A percentile compares a stretch with the other conserved stretches of the same genome.
phyloP scores from a whole-genome alignment of 371 early-diverging fungal species.

The Mucor circinelloides region DNA sequence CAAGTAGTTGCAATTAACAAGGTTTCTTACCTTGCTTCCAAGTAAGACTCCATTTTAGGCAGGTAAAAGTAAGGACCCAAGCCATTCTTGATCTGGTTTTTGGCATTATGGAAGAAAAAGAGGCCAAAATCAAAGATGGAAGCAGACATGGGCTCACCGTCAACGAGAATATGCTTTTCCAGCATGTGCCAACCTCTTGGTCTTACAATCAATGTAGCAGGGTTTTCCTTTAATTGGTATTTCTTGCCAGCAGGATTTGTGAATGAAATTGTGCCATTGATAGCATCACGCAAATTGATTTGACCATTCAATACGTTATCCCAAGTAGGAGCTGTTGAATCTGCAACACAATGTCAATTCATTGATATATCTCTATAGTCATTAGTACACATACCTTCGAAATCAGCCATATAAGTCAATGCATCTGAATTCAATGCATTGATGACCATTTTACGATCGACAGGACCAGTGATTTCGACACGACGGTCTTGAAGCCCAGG shows the following conservation, averaged over 20 bases:
- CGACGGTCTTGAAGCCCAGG: conserved; percentile 91
- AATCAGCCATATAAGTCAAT: conserved; percentile 95
- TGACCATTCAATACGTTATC: conserved; percentile 86
- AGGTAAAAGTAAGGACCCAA: conserved; percentile 97
- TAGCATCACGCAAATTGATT: conserved; percentile 92
- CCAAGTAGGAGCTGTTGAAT: conserved; percentile 96
- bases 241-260: conserved; percentile 88
- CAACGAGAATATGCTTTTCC: conserved; percentile 91
- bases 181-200: conserved; percentile 98
- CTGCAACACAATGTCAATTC: conserved; percentile 34
- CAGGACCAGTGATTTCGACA: conserved; percentile 97
- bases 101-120: conserved; percentile 96
- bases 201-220: conserved; percentile 89
- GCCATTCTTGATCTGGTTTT: conserved; percentile 76
- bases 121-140: conserved; percentile 95
- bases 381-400: conserved; percentile 70
- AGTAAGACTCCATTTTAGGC: conserved; percentile 96
- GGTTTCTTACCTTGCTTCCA: conserved; percentile 81
- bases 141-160: conserved; percentile 89
- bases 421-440: conserved; percentile 96
- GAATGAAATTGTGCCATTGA: conserved; percentile 82
- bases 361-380: background rate
- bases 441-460: conserved; percentile 98
- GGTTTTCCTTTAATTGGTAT: conserved; percentile 85
- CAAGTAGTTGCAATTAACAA: background rate